These are phyloP conservation scores for Aspergillus aculeatinus DNA, from an alignment of 2,329 filamentous ascomycete genomes.

Conservation along the genomic window DNA sequence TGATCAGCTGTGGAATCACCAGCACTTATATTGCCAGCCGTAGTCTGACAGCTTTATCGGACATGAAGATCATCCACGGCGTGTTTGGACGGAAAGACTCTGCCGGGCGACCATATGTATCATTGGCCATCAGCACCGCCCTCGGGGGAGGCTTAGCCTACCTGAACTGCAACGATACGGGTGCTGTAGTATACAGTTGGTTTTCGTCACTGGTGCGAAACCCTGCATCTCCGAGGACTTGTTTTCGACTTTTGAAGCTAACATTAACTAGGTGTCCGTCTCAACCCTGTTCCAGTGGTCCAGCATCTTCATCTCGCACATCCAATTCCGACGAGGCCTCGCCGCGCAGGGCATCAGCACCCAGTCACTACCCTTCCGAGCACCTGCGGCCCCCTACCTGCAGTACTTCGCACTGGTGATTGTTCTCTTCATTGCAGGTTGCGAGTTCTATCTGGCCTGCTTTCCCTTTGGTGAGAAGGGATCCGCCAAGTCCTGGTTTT, in stretches of 20 bases:
- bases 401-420: conserved; percentile 28
- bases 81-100: conserved; percentile 25
- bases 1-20: conserved; percentile 37
- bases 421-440: conserved; percentile 30
- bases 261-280: conserved; percentile 25
- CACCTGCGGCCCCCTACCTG: conserved; percentile 25
- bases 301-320: conserved; percentile 27
- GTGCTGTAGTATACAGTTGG: conserved; percentile 32
- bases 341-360: conserved; percentile 29
- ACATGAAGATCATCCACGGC: conserved; percentile 26
- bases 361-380: conserved; percentile 25
- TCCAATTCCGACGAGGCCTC: conserved; percentile 29
- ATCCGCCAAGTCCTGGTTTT: conserved; percentile 33
- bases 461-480: conserved; percentile 32
- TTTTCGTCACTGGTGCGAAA: conserved; percentile 29
- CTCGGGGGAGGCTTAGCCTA: conserved; percentile 36
- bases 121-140: conserved; percentile 27
- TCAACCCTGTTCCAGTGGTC: conserved; percentile 32
- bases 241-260: not conserved
- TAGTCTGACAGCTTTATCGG: conserved; percentile 32
- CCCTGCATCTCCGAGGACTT: too few species aligned
- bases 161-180: conserved; percentile 31
- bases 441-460: conserved; percentile 35
- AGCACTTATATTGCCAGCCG: conserved; percentile 36
- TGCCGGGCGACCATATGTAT: conserved; percentile 31